Conservation (phyloP, 202 grass and related monocot genomes). For the Digitaria exilis region DNA sequence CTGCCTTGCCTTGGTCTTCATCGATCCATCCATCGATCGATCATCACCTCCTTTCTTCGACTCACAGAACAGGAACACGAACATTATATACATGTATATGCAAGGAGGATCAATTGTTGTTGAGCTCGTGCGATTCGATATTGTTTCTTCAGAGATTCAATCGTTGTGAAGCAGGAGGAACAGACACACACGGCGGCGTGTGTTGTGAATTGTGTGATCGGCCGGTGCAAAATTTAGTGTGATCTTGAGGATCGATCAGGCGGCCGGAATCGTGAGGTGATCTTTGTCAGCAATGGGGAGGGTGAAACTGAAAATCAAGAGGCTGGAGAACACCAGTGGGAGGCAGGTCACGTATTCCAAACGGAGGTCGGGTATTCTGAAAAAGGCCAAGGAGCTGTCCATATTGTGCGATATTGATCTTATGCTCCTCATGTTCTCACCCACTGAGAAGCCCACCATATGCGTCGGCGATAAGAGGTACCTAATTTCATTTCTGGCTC, state of each 20-base stretch:
- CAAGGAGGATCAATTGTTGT: neutral
- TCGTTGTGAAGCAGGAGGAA: neutral
- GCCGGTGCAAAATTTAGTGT: too few species aligned
- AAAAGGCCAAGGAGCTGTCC: conserved; percentile 85
- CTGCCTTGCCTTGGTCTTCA: too few species aligned
- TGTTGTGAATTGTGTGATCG: too few species aligned
- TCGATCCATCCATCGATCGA: too few species aligned
- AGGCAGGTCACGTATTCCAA: conserved; percentile 88
- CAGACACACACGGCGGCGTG: neutral
- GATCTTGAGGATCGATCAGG: too few species aligned
- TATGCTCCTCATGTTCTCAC: conserved; percentile 84
- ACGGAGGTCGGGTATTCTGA: conserved; percentile 71
- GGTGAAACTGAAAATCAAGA: conserved; percentile 89
- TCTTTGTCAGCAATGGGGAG: conserved; percentile 58
- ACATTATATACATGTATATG: too few species aligned
- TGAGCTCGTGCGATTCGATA: neutral
- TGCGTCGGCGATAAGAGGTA: conserved; percentile 80
- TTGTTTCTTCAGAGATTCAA: neutral
- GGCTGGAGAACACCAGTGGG: conserved; percentile 64
- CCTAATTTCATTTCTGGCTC: neutral
- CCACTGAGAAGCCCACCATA: conserved; percentile 62
- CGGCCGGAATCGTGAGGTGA: too few species aligned
- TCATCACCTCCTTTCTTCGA: neutral
- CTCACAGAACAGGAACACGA: too few species aligned
- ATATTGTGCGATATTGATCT: conserved; percentile 82